A percentile compares a stretch with the other conserved stretches of the same genome.
phyloP scores from a whole-genome alignment of 2,329 filamentous ascomycete genomes.

The Cordyceps cateniannulata region DNA sequence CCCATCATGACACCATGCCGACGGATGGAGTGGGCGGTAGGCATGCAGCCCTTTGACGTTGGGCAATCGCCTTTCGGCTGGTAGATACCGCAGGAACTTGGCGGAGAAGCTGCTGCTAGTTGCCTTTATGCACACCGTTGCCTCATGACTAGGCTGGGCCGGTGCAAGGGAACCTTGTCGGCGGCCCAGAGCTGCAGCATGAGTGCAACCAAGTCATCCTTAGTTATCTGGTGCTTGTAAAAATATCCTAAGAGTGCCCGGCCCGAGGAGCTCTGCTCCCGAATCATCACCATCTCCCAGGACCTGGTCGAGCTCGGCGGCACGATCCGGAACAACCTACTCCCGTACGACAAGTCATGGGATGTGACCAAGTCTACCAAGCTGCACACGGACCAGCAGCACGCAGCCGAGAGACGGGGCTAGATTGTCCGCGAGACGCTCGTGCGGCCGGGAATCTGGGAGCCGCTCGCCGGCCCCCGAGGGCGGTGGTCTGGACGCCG shows the following conservation, averaged over 20 bases:
- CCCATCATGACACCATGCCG: too few relatives aligned
- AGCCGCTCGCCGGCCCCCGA: neutral
- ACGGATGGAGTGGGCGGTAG: too few relatives aligned
- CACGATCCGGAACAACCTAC: neutral
- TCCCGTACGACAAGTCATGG: slow-evolving; percentile 1
- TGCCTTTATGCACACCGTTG: too few relatives aligned
- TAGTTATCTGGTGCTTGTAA: too few relatives aligned
- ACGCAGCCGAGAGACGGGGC: neutral
- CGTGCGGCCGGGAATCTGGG: neutral
- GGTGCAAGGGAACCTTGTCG: too few relatives aligned
- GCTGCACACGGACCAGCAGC: neutral
- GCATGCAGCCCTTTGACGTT: too few relatives aligned
- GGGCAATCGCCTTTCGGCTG: too few relatives aligned
- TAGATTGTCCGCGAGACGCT: neutral
- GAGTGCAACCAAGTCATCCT: too few relatives aligned
- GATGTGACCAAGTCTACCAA: neutral
- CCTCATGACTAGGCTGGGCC: too few relatives aligned
- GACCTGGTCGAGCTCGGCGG: neutral
- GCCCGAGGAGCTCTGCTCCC: neutral
- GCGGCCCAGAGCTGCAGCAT: too few relatives aligned
- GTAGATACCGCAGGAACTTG: too few relatives aligned
- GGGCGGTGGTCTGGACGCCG: neutral
- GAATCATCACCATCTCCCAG: neutral
- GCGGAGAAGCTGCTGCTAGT: too few relatives aligned
- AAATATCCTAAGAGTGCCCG: slow-evolving; percentile 41